Evolutionary conservation across 108 stramenopile genomes (phyloP), one percentile per base, ranked within the genome.

Genomic region (Nannochloropsis granulata): DNA sequence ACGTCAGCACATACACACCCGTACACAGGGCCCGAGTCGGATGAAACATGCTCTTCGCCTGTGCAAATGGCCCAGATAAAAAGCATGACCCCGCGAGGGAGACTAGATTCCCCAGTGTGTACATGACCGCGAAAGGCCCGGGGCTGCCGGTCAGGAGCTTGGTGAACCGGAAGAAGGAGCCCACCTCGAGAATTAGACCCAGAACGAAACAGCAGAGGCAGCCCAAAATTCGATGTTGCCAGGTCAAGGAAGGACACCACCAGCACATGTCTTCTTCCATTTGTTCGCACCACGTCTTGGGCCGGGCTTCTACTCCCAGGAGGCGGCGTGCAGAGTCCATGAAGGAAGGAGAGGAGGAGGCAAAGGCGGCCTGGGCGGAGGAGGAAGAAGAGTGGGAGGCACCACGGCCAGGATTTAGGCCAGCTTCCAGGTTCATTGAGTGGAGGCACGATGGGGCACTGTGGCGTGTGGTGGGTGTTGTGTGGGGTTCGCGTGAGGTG

Each of bases 21-120:
- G 90, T 90, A 12, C 90, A 87, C 21, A 90, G 78, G 23, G 44
- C 46, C 14, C 91, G 44, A 19, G 87, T 89, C 23, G 82, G 82
- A 16, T 56, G 81, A 80, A 89, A 91, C 91, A 91, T 91, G 24
- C 80, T 86, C 87, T 91, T 91, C 19, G 86, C 19, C 85, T 91
- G 91, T 24, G 43, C 45, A 44, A 83, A 86, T 12, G 91, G 91
- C 12, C 90, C 91, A 19, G 84, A 25, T 21, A 91, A 81, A 79
- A 91, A 91, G 83, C 86, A 90, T 10, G 89, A 88, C 24, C 83
- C 82, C 44, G 85, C 79, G 13, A 91, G 85, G 81, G 87, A 89
- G 13, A 91, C 25, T 25, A 85, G 21, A 81, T 89, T 91, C 8
- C 91, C 89, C 1, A 86, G 3, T 0, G 90, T 86, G 86, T 89